phyloP scores from a whole-genome alignment of 768 basidiomycete species.

The Pleurotus platypus region DNA sequence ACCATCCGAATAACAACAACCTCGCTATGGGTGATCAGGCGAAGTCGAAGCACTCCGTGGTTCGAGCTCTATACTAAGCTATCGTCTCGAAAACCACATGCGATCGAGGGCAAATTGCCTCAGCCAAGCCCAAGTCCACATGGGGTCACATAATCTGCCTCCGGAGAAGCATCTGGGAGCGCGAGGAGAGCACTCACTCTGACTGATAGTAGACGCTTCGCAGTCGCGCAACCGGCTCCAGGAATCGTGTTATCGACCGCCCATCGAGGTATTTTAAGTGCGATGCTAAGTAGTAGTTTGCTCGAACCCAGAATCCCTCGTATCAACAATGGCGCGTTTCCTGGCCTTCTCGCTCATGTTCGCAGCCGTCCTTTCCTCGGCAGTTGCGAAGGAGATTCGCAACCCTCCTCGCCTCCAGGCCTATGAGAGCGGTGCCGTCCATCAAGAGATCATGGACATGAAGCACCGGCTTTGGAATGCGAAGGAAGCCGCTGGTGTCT shows the following conservation, averaged over 20 bases:
- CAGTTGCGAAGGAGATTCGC: not conserved
- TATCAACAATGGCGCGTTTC: not conserved
- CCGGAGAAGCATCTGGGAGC: not conserved
- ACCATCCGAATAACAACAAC: too few species aligned
- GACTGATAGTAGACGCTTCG: not conserved
- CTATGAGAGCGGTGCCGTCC: constrained; percentile 5
- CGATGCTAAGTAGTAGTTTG: not conserved
- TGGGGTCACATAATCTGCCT: not conserved
- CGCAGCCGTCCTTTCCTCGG: not conserved
- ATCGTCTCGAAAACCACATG: constrained; percentile 2
- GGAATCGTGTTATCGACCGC: not conserved
- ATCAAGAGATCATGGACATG: constrained; percentile 6
- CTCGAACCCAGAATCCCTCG: not conserved
- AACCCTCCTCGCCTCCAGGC: constrained; percentile 5
- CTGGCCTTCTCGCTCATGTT: not conserved
- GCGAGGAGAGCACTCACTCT: not conserved
- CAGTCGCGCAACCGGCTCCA: constrained; percentile 1
- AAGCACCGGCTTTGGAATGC: constrained; percentile 6
- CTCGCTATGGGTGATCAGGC: too few species aligned
- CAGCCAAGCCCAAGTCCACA: not conserved
- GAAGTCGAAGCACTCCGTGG: too few species aligned
- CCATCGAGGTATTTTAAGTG: constrained; percentile 5
- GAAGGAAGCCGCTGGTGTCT: constrained; percentile 2
- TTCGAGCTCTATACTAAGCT: not conserved
- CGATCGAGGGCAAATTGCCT: constrained; percentile 6